Evolutionary conservation across 345 rosid species (phyloP).

Genomic region (Arabidopsis suecica): DNA sequence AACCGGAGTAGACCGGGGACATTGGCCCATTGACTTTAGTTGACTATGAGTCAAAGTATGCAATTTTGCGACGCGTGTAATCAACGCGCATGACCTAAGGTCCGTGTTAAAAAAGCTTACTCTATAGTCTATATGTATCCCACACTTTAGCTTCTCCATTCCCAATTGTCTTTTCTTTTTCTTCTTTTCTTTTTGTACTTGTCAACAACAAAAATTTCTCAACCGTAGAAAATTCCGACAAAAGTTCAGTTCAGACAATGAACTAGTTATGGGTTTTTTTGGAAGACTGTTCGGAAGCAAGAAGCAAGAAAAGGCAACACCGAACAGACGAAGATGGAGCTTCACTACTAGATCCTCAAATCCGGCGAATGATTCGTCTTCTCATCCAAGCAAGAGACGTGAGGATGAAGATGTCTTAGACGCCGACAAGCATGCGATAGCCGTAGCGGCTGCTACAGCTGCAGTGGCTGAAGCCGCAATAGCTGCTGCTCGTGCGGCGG

Average conservation of each 20-base stretch:
- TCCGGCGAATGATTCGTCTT: slow-evolving; percentile 37
- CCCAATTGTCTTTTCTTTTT: slow-evolving; percentile 1
- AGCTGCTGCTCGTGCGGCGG: slow-evolving; percentile 93
- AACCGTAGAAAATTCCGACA: slow-evolving; percentile 13
- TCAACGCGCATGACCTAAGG: slow-evolving; percentile 22
- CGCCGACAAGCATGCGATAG: slow-evolving; percentile 78
- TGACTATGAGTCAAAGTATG: not conserved
- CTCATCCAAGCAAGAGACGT: slow-evolving; percentile 35
- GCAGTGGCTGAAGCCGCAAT: slow-evolving; percentile 92
- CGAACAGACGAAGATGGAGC: slow-evolving; percentile 65
- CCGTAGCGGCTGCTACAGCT: slow-evolving; percentile 92
- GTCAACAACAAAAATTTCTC: not conserved
- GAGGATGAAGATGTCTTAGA: slow-evolving; percentile 49
- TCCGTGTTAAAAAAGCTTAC: slow-evolving; percentile 15
- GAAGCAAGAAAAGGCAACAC: slow-evolving; percentile 41
- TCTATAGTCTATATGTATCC: slow-evolving; percentile 18
- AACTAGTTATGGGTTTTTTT: slow-evolving; percentile 69
- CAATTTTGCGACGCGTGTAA: slow-evolving; percentile 22
- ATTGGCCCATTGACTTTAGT: not conserved
- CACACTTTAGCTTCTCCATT: slow-evolving; percentile 24
- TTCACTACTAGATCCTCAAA: slow-evolving; percentile 63
- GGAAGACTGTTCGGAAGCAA: slow-evolving; percentile 73
- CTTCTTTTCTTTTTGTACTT: not conserved
- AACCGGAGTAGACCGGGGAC: slow-evolving; percentile 23
- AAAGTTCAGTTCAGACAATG: slow-evolving; percentile 38